A percentile compares a stretch with the other conserved stretches of the same genome.
Conservation (phyloP, 495 filamentous ascomycete species). For the Daldinia bambusicola region DNA sequence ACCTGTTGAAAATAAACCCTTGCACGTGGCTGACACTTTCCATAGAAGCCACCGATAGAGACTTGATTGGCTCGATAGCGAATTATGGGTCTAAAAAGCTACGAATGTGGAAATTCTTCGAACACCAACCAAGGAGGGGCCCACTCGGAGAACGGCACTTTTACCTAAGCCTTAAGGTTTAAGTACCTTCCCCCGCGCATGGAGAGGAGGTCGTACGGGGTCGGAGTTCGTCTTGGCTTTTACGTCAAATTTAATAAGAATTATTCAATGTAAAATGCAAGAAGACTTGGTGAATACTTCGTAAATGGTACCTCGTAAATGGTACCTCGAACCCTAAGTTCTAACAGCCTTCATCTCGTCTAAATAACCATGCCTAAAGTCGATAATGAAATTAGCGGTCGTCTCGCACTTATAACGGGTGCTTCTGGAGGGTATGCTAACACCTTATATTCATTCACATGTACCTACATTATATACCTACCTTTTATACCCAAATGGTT, state of each 20-base stretch:
- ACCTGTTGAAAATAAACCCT: constrained; percentile 40
- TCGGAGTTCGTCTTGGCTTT: not conserved
- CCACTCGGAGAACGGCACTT: not conserved
- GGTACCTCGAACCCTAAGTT: not conserved
- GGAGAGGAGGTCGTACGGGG: not conserved
- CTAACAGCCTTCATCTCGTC: not conserved
- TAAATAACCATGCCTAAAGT: constrained; percentile 39
- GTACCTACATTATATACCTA: not conserved
- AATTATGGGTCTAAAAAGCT: constrained; percentile 30
- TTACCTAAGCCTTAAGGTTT: no score
- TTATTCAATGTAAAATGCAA: not conserved
- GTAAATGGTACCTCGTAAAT: no score
- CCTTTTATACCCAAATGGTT: no score
- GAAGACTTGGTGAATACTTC: constrained; percentile 1
- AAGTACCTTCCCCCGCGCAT: not conserved
- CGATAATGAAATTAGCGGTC: constrained; percentile 66
- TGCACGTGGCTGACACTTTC: constrained; percentile 38
- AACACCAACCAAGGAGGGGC: not conserved
- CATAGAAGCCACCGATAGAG: constrained; percentile 45
- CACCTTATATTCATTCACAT: not conserved
- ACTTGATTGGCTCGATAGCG: constrained; percentile 46
- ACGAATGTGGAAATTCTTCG: constrained; percentile 39
- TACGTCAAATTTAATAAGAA: constrained; percentile 5
- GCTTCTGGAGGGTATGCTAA: constrained; percentile 69
- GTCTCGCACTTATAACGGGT: constrained; percentile 71